phyloP scores from a whole-genome alignment of 441 rosid genomes.

The Cnidoscolus chayamansa region DNA sequence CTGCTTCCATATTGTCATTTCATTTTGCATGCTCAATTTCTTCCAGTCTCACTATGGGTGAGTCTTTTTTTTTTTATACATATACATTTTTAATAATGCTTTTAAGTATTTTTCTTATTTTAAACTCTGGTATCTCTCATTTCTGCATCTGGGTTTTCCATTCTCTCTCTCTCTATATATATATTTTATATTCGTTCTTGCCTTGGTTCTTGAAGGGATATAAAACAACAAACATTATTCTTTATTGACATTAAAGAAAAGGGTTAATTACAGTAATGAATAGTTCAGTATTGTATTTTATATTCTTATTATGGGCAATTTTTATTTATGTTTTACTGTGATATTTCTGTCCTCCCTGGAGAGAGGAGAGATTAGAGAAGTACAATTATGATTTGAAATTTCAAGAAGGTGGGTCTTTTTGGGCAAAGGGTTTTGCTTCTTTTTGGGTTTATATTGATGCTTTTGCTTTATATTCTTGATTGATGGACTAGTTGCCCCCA shows the following conservation, averaged over 20 bases:
- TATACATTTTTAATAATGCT: constrained; percentile 17
- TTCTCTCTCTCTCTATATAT: constrained; percentile 15
- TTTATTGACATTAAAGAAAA: background rate
- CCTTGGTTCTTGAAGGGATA: background rate
- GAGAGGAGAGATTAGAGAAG: constrained; percentile 13
- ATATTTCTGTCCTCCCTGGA: constrained; percentile 28
- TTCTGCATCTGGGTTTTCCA: constrained; percentile 59
- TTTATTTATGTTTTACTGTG: constrained; percentile 10
- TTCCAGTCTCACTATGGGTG: constrained; percentile 39
- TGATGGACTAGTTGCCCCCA: constrained; percentile 24
- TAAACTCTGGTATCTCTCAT: constrained; percentile 32
- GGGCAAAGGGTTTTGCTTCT: constrained; percentile 35
- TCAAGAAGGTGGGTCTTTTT: constrained; percentile 34
- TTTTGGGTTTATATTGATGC: constrained; percentile 11
- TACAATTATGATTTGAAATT: constrained; percentile 35
- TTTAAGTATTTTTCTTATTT: constrained; percentile 22
- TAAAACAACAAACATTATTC: background rate
- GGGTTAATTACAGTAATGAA: constrained; percentile 7
- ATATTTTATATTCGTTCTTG: background rate
- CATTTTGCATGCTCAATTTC: constrained; percentile 35
- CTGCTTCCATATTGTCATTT: constrained; percentile 31
- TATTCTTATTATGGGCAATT: constrained; percentile 20
- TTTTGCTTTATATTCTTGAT: constrained; percentile 12
- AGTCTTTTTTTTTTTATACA: constrained; percentile 24
- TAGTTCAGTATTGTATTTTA: constrained; percentile 8